Percentiles rank a stretch among this genome's conserved stretches.
phyloP scores from a whole-genome alignment of 1,284 basidiomycete species.

The Sphaerobolus stellatus region DNA sequence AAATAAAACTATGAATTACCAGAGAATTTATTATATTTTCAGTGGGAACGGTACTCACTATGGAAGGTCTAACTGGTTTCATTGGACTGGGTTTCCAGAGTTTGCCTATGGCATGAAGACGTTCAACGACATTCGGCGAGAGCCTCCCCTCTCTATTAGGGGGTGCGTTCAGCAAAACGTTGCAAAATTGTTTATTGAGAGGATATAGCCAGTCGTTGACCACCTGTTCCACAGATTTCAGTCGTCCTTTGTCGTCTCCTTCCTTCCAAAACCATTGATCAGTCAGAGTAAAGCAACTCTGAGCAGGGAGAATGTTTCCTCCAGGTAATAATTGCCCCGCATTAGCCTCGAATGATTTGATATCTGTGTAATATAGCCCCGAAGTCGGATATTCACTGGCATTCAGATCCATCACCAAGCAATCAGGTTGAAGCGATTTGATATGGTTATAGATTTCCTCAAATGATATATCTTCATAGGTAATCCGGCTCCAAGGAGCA shows the following conservation, averaged over 20 bases:
- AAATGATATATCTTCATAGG: conserved; percentile 15
- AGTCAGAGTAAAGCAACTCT: conserved; percentile 13
- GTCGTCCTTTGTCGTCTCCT: neutral
- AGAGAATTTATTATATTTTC: too few relatives aligned
- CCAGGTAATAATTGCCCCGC: conserved; percentile 10
- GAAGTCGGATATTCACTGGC: conserved; percentile 10
- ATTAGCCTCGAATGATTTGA: conserved; percentile 16
- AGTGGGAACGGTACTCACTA: neutral
- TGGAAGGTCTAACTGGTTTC: neutral
- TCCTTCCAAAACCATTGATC: conserved; percentile 15
- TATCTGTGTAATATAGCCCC: conserved; percentile 14
- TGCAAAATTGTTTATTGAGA: conserved; percentile 13
- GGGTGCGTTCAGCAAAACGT: conserved; percentile 11
- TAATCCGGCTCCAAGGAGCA: conserved; percentile 15
- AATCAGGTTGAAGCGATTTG: conserved; percentile 12
- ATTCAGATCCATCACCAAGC: conserved; percentile 15
- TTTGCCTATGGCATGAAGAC: conserved; percentile 11
- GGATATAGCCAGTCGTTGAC: conserved; percentile 15
- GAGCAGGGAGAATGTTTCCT: conserved; percentile 8
- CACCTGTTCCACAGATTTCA: conserved; percentile 10
- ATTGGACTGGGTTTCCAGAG: conserved; percentile 13
- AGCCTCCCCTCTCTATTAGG: conserved; percentile 14
- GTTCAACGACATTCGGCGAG: conserved; percentile 8
- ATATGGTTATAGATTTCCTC: conserved; percentile 13
- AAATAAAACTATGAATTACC: neutral